A percentile compares a stretch with the other conserved stretches of the same genome.
phyloP scores from a whole-genome alignment of 1,139 yeast species.

The Diutina mesorugosa region DNA sequence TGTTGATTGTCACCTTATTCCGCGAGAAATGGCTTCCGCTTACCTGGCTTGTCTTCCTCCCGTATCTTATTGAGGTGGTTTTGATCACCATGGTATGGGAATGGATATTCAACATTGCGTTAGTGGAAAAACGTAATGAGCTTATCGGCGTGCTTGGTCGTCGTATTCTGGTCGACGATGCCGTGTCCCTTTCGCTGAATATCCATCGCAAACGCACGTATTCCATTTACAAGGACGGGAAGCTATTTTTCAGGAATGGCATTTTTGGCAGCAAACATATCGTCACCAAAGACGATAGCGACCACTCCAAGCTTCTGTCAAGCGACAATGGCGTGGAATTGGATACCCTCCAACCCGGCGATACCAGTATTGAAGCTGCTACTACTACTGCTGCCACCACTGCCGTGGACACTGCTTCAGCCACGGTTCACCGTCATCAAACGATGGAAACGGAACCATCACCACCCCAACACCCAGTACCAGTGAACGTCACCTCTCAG shows the following conservation, averaged over 20 bases:
- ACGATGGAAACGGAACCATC: neutral
- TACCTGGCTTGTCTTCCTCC: constrained; percentile 29
- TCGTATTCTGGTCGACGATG: constrained; percentile 27
- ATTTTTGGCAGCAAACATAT: neutral
- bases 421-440: neutral
- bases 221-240: neutral
- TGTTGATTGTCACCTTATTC: constrained; percentile 17
- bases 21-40: constrained; percentile 16
- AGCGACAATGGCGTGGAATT: neutral
- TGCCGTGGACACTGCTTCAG: neutral
- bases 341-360: neutral
- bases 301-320: neutral
- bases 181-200: constrained; percentile 6
- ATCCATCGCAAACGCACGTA: neutral
- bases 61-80: constrained; percentile 24
- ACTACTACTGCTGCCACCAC: neutral
- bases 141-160: constrained; percentile 37
- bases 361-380: neutral
- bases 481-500: neutral
- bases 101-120: constrained; percentile 33
- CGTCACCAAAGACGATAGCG: constrained; percentile 1
- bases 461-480: neutral
- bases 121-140: constrained; percentile 29
- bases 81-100: constrained; percentile 36
- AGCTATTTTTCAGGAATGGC: neutral